phyloP scores from a whole-genome alignment of 2,329 filamentous ascomycete genomes.

The Hirsutella minnesotensis region DNA sequence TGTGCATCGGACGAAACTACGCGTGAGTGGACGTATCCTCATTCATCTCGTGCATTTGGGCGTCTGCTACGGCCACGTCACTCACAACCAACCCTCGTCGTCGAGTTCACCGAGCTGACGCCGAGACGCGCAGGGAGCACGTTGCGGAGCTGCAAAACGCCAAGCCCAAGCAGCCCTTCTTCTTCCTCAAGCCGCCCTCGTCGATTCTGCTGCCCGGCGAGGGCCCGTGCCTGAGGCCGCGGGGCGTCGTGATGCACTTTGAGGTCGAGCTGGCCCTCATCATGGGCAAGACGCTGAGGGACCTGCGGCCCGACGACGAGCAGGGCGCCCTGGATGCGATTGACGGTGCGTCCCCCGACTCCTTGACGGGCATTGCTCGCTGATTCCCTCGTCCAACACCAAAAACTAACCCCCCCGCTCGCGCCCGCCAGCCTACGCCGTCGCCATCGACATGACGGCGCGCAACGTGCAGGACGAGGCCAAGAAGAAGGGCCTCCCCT shows the following conservation, averaged over 20 bases:
- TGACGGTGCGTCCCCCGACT: slow-evolving; percentile 42
- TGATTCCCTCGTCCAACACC: not conserved
- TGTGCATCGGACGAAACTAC: slow-evolving; percentile 95
- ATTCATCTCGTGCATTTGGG: not conserved
- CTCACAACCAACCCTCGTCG: no score
- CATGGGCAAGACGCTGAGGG: slow-evolving; percentile 68
- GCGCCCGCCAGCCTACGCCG: slow-evolving; percentile 55
- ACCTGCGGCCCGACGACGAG: slow-evolving; percentile 64
- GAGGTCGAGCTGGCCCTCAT: slow-evolving; percentile 90
- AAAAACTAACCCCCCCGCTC: not conserved
- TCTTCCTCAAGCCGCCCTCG: slow-evolving; percentile 92
- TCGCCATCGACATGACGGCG: slow-evolving; percentile 95
- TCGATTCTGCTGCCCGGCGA: slow-evolving; percentile 70
- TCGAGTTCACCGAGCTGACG: no score
- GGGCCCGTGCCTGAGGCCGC: slow-evolving; percentile 71
- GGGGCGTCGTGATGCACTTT: slow-evolving; percentile 78
- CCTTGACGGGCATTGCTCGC: not conserved
- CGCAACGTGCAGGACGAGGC: slow-evolving; percentile 93
- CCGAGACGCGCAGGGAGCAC: slow-evolving; percentile 72
- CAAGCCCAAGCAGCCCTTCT: slow-evolving; percentile 90
- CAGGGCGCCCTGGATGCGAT: slow-evolving; percentile 72
- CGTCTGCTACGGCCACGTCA: not conserved
- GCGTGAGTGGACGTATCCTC: slow-evolving; percentile 49
- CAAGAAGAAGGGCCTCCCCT: slow-evolving; percentile 88
- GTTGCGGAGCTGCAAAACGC: slow-evolving; percentile 82